A percentile compares a stretch with the other conserved stretches of the same genome.
Evolutionary conservation across 2,329 filamentous ascomycete species (phyloP).

Genomic region (Graphiopsis chlorocephala): DNA sequence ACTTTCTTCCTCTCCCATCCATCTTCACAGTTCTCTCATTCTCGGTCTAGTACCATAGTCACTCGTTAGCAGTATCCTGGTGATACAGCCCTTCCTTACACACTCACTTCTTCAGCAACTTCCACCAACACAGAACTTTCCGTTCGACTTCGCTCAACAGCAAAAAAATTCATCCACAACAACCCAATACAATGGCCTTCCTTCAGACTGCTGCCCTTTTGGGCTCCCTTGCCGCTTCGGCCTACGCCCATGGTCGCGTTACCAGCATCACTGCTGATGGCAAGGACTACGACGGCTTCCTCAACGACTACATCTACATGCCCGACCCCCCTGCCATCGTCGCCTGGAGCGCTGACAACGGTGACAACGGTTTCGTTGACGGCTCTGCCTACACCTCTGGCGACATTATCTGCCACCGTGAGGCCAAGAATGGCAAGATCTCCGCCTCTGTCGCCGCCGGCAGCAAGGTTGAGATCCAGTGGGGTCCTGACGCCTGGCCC

Average conservation of each 20-base stretch:
- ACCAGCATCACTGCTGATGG: conserved; percentile 11
- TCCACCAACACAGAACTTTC: background rate
- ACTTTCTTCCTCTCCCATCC: background rate
- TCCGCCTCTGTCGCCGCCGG: conserved; percentile 60
- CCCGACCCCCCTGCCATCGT: conserved; percentile 5
- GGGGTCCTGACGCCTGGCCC: conserved; percentile 59
- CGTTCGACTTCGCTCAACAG: conserved; percentile 4
- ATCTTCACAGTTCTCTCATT: conserved; percentile 9
- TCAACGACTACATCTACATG: conserved; percentile 15
- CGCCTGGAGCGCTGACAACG: conserved; percentile 19
- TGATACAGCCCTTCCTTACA: conserved; percentile 12
- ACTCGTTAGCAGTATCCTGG: conserved; percentile 16
- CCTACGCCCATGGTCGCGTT: conserved; percentile 16
- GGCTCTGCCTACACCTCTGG: conserved; percentile 22
- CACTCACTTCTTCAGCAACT: conserved; percentile 1
- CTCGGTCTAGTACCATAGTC: conserved; percentile 16
- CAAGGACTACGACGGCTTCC: conserved; percentile 5
- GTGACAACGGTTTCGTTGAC: conserved; percentile 41
- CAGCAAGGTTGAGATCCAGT: conserved; percentile 56
- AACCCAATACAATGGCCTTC: conserved; percentile 25
- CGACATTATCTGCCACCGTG: conserved; percentile 48
- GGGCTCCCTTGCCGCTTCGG: conserved; percentile 21
- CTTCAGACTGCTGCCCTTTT: conserved; percentile 29
- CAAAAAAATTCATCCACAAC: background rate
- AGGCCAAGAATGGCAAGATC: conserved; percentile 50